These are phyloP conservation scores for Ustilago trichophora DNA, from an alignment of 1,284 basidiomycete species.

Conservation along the genomic window DNA sequence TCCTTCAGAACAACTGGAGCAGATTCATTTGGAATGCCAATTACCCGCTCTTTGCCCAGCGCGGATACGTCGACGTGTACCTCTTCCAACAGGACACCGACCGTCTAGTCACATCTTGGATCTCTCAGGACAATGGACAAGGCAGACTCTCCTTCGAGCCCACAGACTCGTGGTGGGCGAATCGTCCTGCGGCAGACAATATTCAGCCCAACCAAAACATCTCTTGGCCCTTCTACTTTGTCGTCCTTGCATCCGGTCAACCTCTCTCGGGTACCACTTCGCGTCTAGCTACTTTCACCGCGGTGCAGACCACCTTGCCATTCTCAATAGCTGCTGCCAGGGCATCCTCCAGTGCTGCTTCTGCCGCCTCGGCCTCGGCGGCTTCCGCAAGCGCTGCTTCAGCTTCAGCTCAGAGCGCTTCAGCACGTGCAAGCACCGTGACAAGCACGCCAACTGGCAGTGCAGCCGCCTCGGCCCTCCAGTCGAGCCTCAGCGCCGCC, in stretches of 20 bases:
- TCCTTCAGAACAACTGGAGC: constrained; percentile 50
- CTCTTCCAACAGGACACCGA: constrained; percentile 59
- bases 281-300: constrained; percentile 50
- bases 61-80: constrained; percentile 57
- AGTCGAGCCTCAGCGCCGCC: constrained; percentile 46
- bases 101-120: constrained; percentile 48
- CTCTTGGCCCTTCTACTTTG: constrained; percentile 63
- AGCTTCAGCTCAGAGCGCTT: constrained; percentile 19
- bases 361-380: constrained; percentile 37
- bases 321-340: constrained; percentile 35
- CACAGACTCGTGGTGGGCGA: constrained; percentile 54
- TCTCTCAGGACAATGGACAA: constrained; percentile 46
- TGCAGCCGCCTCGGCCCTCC: constrained; percentile 36
- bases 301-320: constrained; percentile 55
- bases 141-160: constrained; percentile 55
- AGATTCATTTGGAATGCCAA: constrained; percentile 61
- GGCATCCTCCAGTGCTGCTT: constrained; percentile 25
- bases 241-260: constrained; percentile 43
- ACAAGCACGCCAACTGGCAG: constrained; percentile 9
- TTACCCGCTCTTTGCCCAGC: constrained; percentile 53
- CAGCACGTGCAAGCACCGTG: constrained; percentile 7
- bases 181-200: constrained; percentile 43
- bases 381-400: constrained; percentile 27
- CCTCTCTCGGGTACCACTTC: constrained; percentile 41
- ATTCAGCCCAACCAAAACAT: constrained; percentile 53